phyloP scores from a whole-genome alignment of 306 rosid genomes.

The Vigna hirtella region DNA sequence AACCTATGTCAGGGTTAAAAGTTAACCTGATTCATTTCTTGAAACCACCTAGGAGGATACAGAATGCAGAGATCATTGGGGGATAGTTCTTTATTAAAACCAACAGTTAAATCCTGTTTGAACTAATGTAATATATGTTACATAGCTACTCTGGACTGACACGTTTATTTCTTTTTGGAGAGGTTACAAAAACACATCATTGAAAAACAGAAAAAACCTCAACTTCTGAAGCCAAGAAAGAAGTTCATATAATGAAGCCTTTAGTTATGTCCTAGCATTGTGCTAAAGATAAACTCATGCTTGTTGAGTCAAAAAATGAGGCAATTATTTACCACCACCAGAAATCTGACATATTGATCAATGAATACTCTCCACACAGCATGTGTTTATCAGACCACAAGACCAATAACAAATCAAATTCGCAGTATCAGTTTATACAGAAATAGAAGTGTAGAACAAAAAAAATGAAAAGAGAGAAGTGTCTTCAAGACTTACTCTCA shows the following conservation, averaged over 20 bases:
- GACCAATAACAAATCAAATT: neutral
- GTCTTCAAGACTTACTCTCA: constrained; percentile 32
- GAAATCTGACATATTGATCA: neutral
- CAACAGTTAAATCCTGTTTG: neutral
- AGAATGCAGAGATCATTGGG: neutral
- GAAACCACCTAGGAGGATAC: neutral
- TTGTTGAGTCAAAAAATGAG: too few species aligned
- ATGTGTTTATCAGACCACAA: neutral
- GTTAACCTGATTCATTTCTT: neutral
- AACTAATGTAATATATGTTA: neutral
- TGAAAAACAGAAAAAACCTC: neutral
- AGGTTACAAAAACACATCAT: neutral
- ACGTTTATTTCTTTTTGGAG: neutral
- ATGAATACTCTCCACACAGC: neutral
- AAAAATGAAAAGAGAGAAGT: neutral
- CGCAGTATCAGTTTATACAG: neutral
- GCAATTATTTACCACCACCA: too few species aligned
- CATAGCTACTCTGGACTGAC: neutral
- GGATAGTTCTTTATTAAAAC: neutral
- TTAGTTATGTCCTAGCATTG: neutral
- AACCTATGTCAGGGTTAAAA: neutral
- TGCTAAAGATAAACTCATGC: too few species aligned
- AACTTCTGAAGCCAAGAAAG: neutral
- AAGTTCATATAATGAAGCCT: neutral
- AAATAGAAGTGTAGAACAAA: neutral